Base-by-base conservation (phyloP, 345 rosid species). In the Hypericum perforatum region DNA sequence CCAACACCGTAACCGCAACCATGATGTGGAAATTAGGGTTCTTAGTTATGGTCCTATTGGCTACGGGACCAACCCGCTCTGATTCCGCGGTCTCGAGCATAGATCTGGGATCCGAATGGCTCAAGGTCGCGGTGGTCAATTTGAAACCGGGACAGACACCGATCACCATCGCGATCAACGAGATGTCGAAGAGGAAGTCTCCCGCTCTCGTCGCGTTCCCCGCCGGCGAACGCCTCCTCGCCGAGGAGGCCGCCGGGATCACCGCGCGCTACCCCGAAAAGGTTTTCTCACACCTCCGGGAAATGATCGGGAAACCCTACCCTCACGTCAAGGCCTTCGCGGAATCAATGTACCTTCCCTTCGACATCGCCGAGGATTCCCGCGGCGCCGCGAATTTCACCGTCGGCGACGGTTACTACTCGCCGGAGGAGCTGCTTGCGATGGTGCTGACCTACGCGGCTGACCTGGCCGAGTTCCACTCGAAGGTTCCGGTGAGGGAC, bases 131-230 rank as follows among this genome's bases (percentile, higher is more conserved):
- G 0, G 97, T 94, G 3, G 97, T 94, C 39, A 89, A 89, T 64
- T 78, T 89, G 8, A 82, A 76, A 67, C 85, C 77, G 1, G 95
- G 97, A 32, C 99, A 94, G 70, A 77, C 77, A 41, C 99, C 99
- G 2, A 92, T 92, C 54, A 76, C 89, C 8, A 67, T 94, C 48
- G 99, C 97, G 12, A 94, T 94, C 50, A 94, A 94, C 50, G 99
- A 94, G 76, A 94, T 89, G 99, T 94, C 99, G 6, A 94, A 89
- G 80, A 70, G 99, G n/a, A 94, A 94, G 70, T 82, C 97, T 13
- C 99, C 99, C 15, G 82, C 82, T 7, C 59, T 94, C 39, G 92
- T 89, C n/a, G 90, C 94, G 9, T 89, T 94, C 69, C 97, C 85
- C 0, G 65, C 89, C 0, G 95, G 70, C 8, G 48, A 73, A 32